These are phyloP conservation scores for Podospora conica DNA, from an alignment of 495 filamentous ascomycete species.

Conservation along the genomic window DNA sequence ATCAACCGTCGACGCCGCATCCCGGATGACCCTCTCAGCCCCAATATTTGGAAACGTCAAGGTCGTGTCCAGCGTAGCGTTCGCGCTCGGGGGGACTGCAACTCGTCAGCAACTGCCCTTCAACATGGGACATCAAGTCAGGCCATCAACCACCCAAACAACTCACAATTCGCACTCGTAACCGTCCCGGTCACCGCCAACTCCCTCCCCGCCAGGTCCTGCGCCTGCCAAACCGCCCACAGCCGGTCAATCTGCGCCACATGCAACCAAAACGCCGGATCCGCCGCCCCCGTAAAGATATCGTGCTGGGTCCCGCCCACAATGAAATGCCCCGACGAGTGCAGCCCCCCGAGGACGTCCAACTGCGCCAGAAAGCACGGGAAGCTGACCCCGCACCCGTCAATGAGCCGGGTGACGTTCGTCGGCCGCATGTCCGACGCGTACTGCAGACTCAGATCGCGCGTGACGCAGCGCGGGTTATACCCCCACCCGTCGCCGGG, in stretches of 20 bases:
- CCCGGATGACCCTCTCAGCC: neutral
- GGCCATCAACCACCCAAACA: neutral
- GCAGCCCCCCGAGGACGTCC: neutral
- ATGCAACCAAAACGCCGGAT: slow-evolving; percentile 2
- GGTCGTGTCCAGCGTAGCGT: slow-evolving; percentile 13
- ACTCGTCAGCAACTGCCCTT: neutral
- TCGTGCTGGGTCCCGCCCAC: neutral
- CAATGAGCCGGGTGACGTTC: neutral
- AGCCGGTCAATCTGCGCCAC: neutral
- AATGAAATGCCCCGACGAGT: neutral
- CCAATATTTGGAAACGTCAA: slow-evolving; percentile 8
- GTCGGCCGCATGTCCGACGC: neutral
- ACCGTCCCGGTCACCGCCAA: neutral
- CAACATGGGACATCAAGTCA: no score
- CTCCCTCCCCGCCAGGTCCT: neutral
- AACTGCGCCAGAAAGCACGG: neutral
- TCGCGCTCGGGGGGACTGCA: slow-evolving; percentile 8
- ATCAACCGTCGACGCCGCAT: slow-evolving; percentile 12
- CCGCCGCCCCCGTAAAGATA: neutral
- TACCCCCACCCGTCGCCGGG: neutral
- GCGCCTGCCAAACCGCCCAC: slow-evolving; percentile 2
- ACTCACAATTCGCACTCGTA: slow-evolving; percentile 4
- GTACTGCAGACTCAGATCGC: neutral
- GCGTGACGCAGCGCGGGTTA: neutral
- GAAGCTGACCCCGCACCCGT: neutral